Evolutionary conservation across 768 basidiomycete genomes (phyloP).

Genomic region (Trametes gibbosa): DNA sequence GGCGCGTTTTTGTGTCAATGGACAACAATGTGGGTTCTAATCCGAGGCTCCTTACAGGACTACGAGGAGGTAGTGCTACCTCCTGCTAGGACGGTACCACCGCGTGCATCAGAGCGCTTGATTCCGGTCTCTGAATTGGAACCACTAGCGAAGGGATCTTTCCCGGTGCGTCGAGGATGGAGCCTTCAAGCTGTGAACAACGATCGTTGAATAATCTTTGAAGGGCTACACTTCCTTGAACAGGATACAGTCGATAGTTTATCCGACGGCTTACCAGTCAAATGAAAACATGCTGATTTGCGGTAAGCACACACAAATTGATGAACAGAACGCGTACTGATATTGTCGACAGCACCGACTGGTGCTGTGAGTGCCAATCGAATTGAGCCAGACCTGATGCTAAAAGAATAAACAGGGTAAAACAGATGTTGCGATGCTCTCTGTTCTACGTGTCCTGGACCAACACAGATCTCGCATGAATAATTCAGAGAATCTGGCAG

Average conservation of each 20-base stretch:
- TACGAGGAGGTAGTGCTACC: conserved; percentile 91
- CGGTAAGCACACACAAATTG: conserved; percentile 45
- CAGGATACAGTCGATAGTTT: conserved; percentile 93
- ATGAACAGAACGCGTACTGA: neutral
- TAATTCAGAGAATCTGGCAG: conserved; percentile 34
- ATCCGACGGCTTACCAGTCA: conserved; percentile 86
- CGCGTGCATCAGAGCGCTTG: conserved; percentile 65
- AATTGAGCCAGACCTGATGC: neutral
- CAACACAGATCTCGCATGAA: conserved; percentile 51
- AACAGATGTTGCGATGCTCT: conserved; percentile 96
- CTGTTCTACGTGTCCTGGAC: conserved; percentile 83
- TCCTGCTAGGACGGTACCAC: conserved; percentile 76
- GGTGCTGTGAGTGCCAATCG: conserved; percentile 71
- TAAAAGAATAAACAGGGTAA: conserved; percentile 64
- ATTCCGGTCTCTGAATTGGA: conserved; percentile 75
- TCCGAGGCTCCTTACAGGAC: conserved; percentile 43
- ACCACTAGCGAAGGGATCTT: conserved; percentile 73
- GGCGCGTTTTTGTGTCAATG: conserved; percentile 38
- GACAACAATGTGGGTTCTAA: neutral
- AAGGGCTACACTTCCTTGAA: conserved; percentile 88
- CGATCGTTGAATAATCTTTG: neutral
- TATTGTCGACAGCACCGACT: conserved; percentile 70
- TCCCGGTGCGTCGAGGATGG: conserved; percentile 56
- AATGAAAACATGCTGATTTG: conserved; percentile 97
- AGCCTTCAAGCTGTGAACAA: neutral